phyloP scores from a whole-genome alignment of 805 yeast species.

The Metschnikowia baotianmanensis region DNA sequence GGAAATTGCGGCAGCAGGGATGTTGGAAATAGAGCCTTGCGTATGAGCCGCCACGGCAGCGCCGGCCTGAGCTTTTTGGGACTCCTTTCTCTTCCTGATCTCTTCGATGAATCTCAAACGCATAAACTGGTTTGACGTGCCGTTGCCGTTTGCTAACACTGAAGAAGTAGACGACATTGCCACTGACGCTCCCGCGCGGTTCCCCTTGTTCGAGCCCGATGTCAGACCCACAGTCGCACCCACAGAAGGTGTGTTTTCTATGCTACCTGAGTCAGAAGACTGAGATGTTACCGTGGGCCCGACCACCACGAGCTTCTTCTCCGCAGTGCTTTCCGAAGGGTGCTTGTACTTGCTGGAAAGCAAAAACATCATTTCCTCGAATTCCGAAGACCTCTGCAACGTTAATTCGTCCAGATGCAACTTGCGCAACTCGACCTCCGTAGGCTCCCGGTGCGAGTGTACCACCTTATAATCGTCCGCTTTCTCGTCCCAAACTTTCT shows the following conservation, averaged over 20 bases:
- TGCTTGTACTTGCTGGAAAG: conserved; percentile 39
- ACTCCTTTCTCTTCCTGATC: conserved; percentile 62
- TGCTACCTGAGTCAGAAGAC: conserved; percentile 13
- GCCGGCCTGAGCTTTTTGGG: conserved; percentile 41
- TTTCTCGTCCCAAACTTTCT: conserved; percentile 40
- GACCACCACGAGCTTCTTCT: conserved; percentile 39
- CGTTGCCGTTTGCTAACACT: conserved; percentile 20
- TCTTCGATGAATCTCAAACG: conserved; percentile 87
- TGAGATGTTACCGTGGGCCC: conserved; percentile 26
- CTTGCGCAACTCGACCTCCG: conserved; percentile 28
- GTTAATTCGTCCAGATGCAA: conserved; percentile 43
- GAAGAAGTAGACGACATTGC: conserved; percentile 19
- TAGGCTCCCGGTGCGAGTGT: conserved; percentile 33
- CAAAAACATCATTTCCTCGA: conserved; percentile 81
- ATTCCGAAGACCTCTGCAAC: conserved; percentile 70
- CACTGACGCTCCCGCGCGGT: conserved; percentile 6
- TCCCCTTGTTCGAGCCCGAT: conserved; percentile 6
- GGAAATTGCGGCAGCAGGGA: background rate
- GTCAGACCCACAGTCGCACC: conserved; percentile 9
- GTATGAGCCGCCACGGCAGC: conserved; percentile 41
- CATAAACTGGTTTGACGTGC: conserved; percentile 67
- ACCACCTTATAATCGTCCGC: conserved; percentile 30
- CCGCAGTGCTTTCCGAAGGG: conserved; percentile 35
- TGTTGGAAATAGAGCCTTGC: conserved; percentile 8
- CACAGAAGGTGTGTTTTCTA: conserved; percentile 20